These are phyloP conservation scores for Wickerhamomyces silvicola DNA, from an alignment of 805 yeast species.

Conservation along the genomic window DNA sequence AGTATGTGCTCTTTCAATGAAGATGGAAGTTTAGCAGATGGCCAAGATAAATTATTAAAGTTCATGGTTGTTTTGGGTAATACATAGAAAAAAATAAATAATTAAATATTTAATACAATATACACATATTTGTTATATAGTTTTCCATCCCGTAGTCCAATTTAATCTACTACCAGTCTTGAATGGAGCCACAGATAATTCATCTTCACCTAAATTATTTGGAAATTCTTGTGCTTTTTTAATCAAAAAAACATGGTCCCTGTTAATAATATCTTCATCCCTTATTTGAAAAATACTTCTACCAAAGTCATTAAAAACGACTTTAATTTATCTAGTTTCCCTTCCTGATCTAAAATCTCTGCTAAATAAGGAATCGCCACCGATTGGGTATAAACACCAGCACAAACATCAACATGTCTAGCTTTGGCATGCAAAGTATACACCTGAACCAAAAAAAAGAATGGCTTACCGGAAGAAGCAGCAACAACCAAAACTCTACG, in stretches of 20 bases:
- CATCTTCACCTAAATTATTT: constrained; percentile 39
- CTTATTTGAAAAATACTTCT: constrained; percentile 59
- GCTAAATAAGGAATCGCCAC: constrained; percentile 80
- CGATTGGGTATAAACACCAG: constrained; percentile 95
- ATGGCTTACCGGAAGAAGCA: constrained; percentile 86
- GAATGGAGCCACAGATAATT: constrained; percentile 71
- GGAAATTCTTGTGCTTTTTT: constrained; percentile 54
- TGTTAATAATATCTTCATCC: constrained; percentile 35
- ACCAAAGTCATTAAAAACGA: constrained; percentile 75
- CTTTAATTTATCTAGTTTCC: constrained; percentile 60
- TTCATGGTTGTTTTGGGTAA: constrained; percentile 46
- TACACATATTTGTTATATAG: neutral
- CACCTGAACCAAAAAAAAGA: constrained; percentile 97
- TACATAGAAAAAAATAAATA: constrained; percentile 19
- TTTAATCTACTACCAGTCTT: constrained; percentile 67
- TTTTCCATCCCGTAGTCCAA: constrained; percentile 74
- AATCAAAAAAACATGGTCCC: constrained; percentile 49
- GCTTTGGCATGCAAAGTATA: constrained; percentile 81
- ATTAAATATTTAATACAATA: neutral
- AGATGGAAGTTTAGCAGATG: constrained; percentile 38
- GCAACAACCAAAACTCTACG: constrained; percentile 76
- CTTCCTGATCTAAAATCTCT: constrained; percentile 66
- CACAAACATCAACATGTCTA: constrained; percentile 79
- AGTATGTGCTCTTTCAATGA: constrained; percentile 47
- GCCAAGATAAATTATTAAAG: constrained; percentile 38